Percentiles rank a stretch among this genome's conserved stretches.
Conservation (phyloP, 2,329 filamentous ascomycete genomes). For the Didymellaceae sp. region DNA sequence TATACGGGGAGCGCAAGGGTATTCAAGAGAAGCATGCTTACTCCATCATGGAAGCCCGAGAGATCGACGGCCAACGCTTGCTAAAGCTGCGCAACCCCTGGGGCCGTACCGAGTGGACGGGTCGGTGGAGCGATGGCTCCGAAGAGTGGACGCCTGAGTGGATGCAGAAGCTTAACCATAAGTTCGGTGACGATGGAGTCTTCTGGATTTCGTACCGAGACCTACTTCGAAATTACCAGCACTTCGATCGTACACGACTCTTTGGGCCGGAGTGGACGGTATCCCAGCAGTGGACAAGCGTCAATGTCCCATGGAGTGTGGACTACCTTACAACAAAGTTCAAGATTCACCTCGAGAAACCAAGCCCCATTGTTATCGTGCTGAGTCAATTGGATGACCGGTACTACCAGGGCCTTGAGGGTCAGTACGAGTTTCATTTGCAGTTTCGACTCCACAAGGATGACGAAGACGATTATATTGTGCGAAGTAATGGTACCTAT, state of each 20-base stretch:
- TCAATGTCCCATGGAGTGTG: constrained; percentile 66
- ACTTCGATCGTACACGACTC: constrained; percentile 66
- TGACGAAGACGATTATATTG: constrained; percentile 66
- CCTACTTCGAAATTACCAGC: constrained; percentile 63
- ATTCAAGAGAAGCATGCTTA: constrained; percentile 61
- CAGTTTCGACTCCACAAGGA: constrained; percentile 67
- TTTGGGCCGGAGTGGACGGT: constrained; percentile 67
- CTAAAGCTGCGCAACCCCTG: constrained; percentile 70
- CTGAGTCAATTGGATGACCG: constrained; percentile 66
- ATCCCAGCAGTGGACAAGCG: constrained; percentile 66
- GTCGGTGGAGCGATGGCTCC: constrained; percentile 81
- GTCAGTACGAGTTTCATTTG: constrained; percentile 63
- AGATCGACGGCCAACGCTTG: constrained; percentile 64
- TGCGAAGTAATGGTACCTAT: constrained; percentile 62
- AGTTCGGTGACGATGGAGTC: constrained; percentile 76
- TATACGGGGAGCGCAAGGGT: constrained; percentile 62
- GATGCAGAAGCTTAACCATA: constrained; percentile 74
- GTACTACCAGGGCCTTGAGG: constrained; percentile 65
- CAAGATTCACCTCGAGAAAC: constrained; percentile 59
- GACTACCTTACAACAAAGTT: constrained; percentile 68
- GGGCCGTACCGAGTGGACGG: constrained; percentile 82
- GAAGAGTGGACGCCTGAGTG: constrained; percentile 85
- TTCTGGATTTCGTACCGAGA: constrained; percentile 69
- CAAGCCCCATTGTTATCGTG: constrained; percentile 63
- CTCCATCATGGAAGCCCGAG: constrained; percentile 65